phyloP scores from a whole-genome alignment of 441 rosid genomes.

The Euphorbia celastroides region DNA sequence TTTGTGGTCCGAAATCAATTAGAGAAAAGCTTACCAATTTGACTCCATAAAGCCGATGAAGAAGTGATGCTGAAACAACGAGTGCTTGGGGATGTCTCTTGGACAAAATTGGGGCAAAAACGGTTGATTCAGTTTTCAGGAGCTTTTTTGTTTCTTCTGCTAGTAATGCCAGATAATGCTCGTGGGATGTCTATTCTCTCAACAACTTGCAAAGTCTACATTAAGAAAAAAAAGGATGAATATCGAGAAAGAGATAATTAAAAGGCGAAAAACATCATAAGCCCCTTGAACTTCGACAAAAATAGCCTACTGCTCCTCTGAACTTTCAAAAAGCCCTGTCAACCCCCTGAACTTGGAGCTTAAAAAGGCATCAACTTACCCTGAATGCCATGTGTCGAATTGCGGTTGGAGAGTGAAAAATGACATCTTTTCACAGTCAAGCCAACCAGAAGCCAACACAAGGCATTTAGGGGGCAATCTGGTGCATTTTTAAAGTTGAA shows the following conservation, averaged over 20 bases:
- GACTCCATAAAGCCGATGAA: constrained; percentile 85
- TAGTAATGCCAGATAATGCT: constrained; percentile 83
- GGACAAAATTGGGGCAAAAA: constrained; percentile 72
- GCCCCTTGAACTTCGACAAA: too few species aligned
- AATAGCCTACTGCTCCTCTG: too few species aligned
- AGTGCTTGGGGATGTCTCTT: constrained; percentile 83
- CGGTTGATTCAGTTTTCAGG: constrained; percentile 62
- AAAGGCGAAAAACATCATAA: too few species aligned
- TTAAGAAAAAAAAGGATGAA: constrained; percentile 4
- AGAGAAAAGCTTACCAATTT: constrained; percentile 62
- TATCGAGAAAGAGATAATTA: not conserved
- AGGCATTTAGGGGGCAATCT: too few species aligned
- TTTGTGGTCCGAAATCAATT: constrained; percentile 16
- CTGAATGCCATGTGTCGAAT: too few species aligned
- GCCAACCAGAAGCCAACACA: too few species aligned
- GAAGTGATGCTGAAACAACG: constrained; percentile 70
- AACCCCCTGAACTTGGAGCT: too few species aligned
- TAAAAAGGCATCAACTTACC: too few species aligned
- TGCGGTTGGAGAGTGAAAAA: too few species aligned
- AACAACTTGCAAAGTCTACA: constrained; percentile 63
- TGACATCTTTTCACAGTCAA: too few species aligned
- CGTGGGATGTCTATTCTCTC: constrained; percentile 64
- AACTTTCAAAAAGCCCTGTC: too few species aligned
- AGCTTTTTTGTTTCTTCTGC: constrained; percentile 85
- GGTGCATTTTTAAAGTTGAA: too few species aligned